Evolutionary conservation across 768 basidiomycete genomes (phyloP), one percentile per base, ranked within the genome.

Genomic region (Artomyces pyxidatus): DNA sequence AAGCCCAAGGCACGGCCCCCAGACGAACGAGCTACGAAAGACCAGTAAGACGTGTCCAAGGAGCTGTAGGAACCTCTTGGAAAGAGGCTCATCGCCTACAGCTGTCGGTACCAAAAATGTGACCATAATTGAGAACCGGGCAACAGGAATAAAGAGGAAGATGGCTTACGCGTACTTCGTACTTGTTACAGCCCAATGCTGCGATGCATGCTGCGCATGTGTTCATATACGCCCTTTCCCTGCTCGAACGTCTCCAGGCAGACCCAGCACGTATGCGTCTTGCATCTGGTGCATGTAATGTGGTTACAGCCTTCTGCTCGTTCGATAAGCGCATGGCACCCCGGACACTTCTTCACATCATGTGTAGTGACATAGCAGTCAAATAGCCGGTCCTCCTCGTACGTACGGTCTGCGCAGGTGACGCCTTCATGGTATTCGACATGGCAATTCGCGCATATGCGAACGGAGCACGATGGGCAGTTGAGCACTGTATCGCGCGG

Each of bases 211-310:
- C 53, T 48, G 6, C 78, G 75, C 88, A 90, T 90, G 60, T 90
- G 88, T 0, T 73, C 75, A 56, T 90, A 90, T 16, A 88, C 83
- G 9, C 80, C 82, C 12, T 79, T 67, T 2, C 83, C 81, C 30
- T 70, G 68, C 0, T 76, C 74, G 65, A 88, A 90, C 37, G 82
- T 86, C 63, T 73, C 64, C 62, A 85, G 57, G 61, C 88, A 91
- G 21, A 79, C 78, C 88, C 88, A 90, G 50, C 88, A 91, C 1
- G 81, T 82, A 60, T 91, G 88, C 0, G 83, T 80, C 56, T 77
- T 74, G 61, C 88, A 91, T 27, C 74, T 72, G 0, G 71, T 71
- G 63, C 88, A 91, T n/a, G 76, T 81, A 73, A 91, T 80, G 61
- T 91, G 88, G 65, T 91, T 85, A 63, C 88, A 91, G 0, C 88